Base-by-base conservation (phyloP, 2,329 filamentous ascomycete genomes). In the Fusarium miscanthi region DNA sequence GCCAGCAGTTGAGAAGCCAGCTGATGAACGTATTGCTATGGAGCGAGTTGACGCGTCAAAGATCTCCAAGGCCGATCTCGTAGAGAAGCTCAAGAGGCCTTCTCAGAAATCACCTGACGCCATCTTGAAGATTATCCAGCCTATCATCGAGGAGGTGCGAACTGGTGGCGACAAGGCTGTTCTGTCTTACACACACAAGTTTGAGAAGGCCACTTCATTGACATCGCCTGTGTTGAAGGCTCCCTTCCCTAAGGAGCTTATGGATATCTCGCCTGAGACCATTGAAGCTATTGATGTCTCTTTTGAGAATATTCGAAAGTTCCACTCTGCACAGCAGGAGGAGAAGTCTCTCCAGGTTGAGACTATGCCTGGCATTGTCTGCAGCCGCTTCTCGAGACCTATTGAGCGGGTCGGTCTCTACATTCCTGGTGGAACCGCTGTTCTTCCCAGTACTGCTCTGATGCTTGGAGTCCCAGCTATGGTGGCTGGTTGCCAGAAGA, bases 381-480 rank as follows among this genome's bases (percentile, higher is more conserved):
- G 96, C 85, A 97, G 94, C 71, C 94, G 96, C 66, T 98, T 99
- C 84, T 91, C 91, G 17, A 89, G 96, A 25, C 92, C 96, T 0
- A 98, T 99, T 72, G 96, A 98, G 83, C 89, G 94, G 41, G 96
- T 99, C n/a, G 96, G 96, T 72, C 87, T 98, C 10, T 99, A 99
- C 82, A 92, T 99, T 21, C 96, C 96, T 11, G 96, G 96, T 63
- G 96, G 96, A 70, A 99, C 96, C 4, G 96, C 96, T 4, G 96
- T 99, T n/a, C 87, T 99, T 43, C 96, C 96, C 17, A 97, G 94
- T 62, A 98, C 96, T 12, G 96, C 96, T 6, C 91, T 99, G 74
- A 99, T 99, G 96, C 89, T 99, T 59, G 96, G 96, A 80, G 96
- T 99, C 8, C 96, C 96, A 12, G 96, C 96, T 67, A 97, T 97